Base-by-base conservation (phyloP, 192 early-diverging fungal species). In the Backusella luteola region DNA sequence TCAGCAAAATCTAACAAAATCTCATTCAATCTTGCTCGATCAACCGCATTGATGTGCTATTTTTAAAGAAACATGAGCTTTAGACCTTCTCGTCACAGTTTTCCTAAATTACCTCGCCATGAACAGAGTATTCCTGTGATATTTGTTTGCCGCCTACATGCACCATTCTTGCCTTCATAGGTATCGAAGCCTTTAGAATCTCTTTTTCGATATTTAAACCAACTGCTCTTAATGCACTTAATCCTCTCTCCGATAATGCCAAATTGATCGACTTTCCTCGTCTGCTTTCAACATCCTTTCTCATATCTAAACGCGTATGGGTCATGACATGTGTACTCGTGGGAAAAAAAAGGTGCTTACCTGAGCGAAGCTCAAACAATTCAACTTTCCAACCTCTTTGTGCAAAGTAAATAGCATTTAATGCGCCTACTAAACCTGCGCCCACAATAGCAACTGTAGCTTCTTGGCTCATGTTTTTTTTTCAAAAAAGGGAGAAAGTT, bases 111-210 rank as follows among this genome's bases (percentile, higher is more conserved):
- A 93, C 92, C 89, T 95, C 91, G 52, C 92, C 93, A 85, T 92
- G 91, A 73, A 95, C 87, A 75, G 94, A 94, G 85, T 99, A 99
- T 4, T 89, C 83, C 85, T 97, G 96, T 74, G 90, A 92, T 36
- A 84, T 80, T 74, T 91, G 92, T 56, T 82, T 78, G 34, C 89
- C 86, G 0, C 84, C 88, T 12, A 90, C 66, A 79, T 99, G 97
- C 34, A 99, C 90, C 95, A 98, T 95, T 52, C 97, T 87, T 12
- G 94, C 96, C 53, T 90, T 89, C 96, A 99, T 98, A 2, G 96
- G 97, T 23, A 98, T 90, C 23, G 91, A 89, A 7, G 84, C 83
- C 44, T 86, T 81, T 76, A 95, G 77, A 49, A 98, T 89, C 7
- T 84, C 80, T 14, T 87, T 77, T 34, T 94, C 92, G 15, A 93